Evolutionary conservation across 305 asterid genomes (phyloP).

Genomic region (Fraxinus greggii): DNA sequence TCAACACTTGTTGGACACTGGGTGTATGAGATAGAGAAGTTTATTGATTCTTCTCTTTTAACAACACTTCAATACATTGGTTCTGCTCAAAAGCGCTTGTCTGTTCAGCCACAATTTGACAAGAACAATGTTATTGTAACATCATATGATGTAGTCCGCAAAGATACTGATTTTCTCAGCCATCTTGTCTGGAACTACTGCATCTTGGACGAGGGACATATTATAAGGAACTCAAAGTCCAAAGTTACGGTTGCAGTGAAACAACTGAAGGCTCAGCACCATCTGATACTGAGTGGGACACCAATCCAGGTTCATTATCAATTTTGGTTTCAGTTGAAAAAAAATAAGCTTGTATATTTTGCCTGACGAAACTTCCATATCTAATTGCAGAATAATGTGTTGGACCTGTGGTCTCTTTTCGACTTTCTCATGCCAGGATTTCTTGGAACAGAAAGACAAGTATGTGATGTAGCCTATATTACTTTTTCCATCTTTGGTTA

Average conservation of each 20-base stretch:
- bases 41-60: slow-evolving; percentile 82
- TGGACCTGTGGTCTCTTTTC: slow-evolving; percentile 98
- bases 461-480: slow-evolving; percentile 37
- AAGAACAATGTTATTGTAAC: slow-evolving; percentile 78
- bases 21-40: slow-evolving; percentile 97
- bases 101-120: slow-evolving; percentile 62
- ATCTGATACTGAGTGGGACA: slow-evolving; percentile 94
- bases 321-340: slow-evolving; percentile 24
- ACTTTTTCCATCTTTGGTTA: slow-evolving; percentile 1
- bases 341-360: slow-evolving; percentile 20
- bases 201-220: slow-evolving; percentile 93
- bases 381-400: slow-evolving; percentile 85
- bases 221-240: slow-evolving; percentile 85
- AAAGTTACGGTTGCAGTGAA: slow-evolving; percentile 91
- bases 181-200: slow-evolving; percentile 85
- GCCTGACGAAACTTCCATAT: slow-evolving; percentile 30
- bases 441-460: slow-evolving; percentile 99
- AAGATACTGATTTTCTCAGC: slow-evolving; percentile 74
- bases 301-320: slow-evolving; percentile 79
- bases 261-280: slow-evolving; percentile 89
- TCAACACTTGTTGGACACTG: slow-evolving; percentile 98
- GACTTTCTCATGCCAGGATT: slow-evolving; percentile 99
- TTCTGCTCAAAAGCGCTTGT: slow-evolving; percentile 79
- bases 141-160: slow-evolving; percentile 91
- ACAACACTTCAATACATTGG: slow-evolving; percentile 92